phyloP scores from a whole-genome alignment of 208 protist genomes.

The Leishmania gerbilli region DNA sequence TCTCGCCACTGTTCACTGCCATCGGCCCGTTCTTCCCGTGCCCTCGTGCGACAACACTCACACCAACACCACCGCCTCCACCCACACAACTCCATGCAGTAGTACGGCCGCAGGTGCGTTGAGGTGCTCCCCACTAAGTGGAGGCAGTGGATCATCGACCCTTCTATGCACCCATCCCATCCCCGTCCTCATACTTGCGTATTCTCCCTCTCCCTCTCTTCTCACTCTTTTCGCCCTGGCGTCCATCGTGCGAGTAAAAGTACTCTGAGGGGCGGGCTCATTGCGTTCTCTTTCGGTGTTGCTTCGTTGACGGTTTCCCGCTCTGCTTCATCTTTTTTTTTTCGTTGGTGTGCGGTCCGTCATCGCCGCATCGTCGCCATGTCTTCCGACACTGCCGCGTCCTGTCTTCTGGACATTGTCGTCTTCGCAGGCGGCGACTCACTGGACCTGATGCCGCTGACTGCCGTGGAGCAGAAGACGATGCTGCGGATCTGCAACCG shows the following conservation, averaged over 20 bases:
- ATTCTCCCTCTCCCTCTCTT: background rate
- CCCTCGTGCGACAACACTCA: background rate
- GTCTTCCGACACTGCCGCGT: constrained; percentile 28
- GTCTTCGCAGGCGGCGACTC: constrained; percentile 78
- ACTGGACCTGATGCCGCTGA: constrained; percentile 54
- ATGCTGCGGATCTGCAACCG: constrained; percentile 79
- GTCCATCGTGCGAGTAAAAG: background rate
- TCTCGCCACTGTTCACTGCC: background rate
- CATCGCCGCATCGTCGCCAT: constrained; percentile 4
- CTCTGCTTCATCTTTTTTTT: background rate
- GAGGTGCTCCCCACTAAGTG: background rate
- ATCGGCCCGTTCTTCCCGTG: background rate
- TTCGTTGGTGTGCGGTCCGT: background rate
- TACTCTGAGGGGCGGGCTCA: background rate
- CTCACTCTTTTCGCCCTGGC: background rate
- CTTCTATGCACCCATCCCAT: background rate
- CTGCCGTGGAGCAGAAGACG: constrained; percentile 59
- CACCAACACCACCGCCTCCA: background rate
- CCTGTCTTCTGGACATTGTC: constrained; percentile 74
- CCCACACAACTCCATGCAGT: background rate
- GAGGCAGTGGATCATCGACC: background rate
- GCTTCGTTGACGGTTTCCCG: background rate
- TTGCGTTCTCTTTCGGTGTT: background rate
- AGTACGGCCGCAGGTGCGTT: background rate
- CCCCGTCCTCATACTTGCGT: background rate